Base-by-base conservation (phyloP, 345 rosid genomes). In the Ricinus communis region DNA sequence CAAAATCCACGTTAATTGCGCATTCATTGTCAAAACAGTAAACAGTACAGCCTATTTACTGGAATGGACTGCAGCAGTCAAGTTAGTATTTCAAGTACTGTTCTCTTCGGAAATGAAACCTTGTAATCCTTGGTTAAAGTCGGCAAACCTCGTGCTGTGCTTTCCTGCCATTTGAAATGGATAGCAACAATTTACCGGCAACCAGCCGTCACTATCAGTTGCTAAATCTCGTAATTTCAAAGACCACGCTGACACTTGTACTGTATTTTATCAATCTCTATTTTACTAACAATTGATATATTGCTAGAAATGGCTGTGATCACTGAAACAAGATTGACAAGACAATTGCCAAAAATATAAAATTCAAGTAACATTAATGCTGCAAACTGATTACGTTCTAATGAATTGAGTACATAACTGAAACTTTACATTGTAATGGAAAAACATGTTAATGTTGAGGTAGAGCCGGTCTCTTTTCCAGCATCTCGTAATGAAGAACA, bases 391-490 rank as follows among this genome's bases (percentile, higher is more conserved):
- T 65, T 28, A 51, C 72, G 15, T 68, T 76, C 84, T 82, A 75
- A 66, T 73, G 74, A 80, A 68, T n/a, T 80, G 81, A 66, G 73
- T 61, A 53, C 77, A 77, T 54, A 36, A 41, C 68, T 50, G 63
- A 69, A 74, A 77, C 84, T 92, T 92, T 87, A 90, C 96, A 88
- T 36, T 76, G 82, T 80, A 78, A 77, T 70, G 25, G 67, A 78
- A 85, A 81, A 68, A 71, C 67, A 53, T 62, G 81, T 78, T 75
- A 95, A 81, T 83, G 98, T 69, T 87, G 97, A 64, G 93, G 96
- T 76, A 90, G 79, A 70, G 77, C 80, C 54, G 95, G 97, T 91
- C 87, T 88, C 91, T 96, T 93, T 86, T 93, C 99, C 86, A 93
- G 66, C 74, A 75, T 71, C 72, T 96, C 99, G 25, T 87, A 91